Base-by-base conservation (phyloP, 2,329 filamentous ascomycete species). In the Aspergillus carbonarius region DNA sequence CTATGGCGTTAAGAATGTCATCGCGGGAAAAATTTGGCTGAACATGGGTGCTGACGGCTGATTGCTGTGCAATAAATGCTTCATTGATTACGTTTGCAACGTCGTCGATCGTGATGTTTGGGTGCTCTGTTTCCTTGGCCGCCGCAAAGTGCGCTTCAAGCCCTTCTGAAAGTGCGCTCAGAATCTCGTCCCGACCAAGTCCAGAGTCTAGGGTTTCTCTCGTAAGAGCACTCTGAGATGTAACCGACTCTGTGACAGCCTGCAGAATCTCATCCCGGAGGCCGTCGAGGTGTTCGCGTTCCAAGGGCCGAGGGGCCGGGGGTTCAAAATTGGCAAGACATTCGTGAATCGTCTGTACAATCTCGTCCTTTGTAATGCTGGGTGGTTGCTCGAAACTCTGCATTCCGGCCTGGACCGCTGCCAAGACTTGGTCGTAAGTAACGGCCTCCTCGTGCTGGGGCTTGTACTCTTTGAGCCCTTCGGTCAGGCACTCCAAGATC, bases 371-470 rank as follows among this genome's bases (percentile, higher is more conserved):
- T 0, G 92, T 91, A 51, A 93, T 81, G 7, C 80, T 83, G 0
- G 87, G 82, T 30, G 90, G 85, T 0, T 86, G 85, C 48, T 92
- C 86, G 5, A 93, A 95, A 70, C 92, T 86, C 72, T 93, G 88
- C 55, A 97, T 79, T 9, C 91, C 92, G 67, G 93, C 89, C n/a
- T 92, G 86, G 12, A 98, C 89, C 32, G 92, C 92, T 50, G 88
- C 83, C 68, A 93, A 89, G 20, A 97, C 89, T 68, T 97, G 92
- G 2, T 96, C 92, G 63, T 90, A 88, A 4, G 88, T 92, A 1
- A 90, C 87, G 25, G 84, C 85, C 35, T 81, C 77, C 4, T 84
- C 79, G 18, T 78, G 72, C 63, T 79, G 70, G 30, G 80, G 80
- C 60, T 76, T 78, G 70, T 95, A 92, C 48, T 92, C 86, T 64